Evolutionary conservation across 441 rosid species (phyloP), one percentile per base, ranked within the genome.

Genomic region (Brassica hybrid): DNA sequence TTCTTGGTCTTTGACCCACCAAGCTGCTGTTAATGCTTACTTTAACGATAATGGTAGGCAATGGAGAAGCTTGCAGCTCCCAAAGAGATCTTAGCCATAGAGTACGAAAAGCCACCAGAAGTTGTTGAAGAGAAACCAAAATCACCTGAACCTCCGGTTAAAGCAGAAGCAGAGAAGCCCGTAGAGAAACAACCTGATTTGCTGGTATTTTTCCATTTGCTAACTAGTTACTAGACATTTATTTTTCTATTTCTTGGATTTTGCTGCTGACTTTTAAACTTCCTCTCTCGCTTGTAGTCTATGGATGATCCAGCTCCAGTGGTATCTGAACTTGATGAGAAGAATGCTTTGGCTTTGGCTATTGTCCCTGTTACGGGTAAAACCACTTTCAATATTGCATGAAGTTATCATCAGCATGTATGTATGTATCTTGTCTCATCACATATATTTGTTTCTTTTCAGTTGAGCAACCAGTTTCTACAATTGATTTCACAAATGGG

Each of bases 341-440:
- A 86, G 84, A 96, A 91, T 89, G 91, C 97, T 61, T 74, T 88
- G 81, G 97, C 97, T 81, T 83, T 96, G 88, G 98, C 99, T 60
- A 92, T 94, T 76, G 91, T 96, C 76, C 94, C 97, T 43, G 90
- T 84, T 80, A 87, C 84, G 83, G 85, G 83, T 80, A 76, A 34
- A 23, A 5, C 48, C 18, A 12, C 16, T 18, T 21, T 18, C 4
- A 9, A 57, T 16, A 12, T 43, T n/a, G 60, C 9, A 52, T 21
- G 3, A 65, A 23, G 34, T 10, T 61, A 21, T 32, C 41, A 57
- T 7, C 19, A 50, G n/a, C n/a, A n/a, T n/a, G 7, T 6, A 50
- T 50, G 57, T 68, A 6, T 54, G 4, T 30, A 7, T 12, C 13
- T 13, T 23, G 4, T 23, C 18, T 19, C 62, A 6, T 27, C 63